Base-by-base conservation (phyloP, 164 flowering plant species). In the Piper longum region DNA sequence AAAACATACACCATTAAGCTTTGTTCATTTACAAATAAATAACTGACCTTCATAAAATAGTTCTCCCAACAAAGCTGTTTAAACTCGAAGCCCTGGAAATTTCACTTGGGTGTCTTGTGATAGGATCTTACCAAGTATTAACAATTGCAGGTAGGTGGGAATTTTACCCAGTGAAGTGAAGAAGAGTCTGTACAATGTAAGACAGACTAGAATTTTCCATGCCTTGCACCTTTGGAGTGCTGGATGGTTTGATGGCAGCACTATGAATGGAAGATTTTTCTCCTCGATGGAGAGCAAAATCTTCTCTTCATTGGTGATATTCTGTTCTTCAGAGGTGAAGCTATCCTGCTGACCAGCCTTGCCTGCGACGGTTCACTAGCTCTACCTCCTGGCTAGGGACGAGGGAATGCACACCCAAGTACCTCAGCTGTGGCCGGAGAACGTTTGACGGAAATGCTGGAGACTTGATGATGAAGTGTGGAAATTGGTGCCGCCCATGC, bases 401-500 rank as follows among this genome's bases (percentile, higher is more conserved):
- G 16, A 78, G 41, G 16, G 80, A 65, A 2, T 73, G 67, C 0
- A 80, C 68, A 58, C 1, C 36, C 36, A 69, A 78, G 71, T 26
- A 0, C 36, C 36, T 26, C 36, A 79, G 80, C 78, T 80, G 80
- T 13, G 79, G 36, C 36, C 36, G 1, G 36, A 26, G 36, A 26
- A 26, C 74, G 64, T 81, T 83, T 4, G 86, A 67, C 18, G 68
- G 66, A 6, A 83, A 68, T 0, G 75, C 59, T 1, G 96, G 91
- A 12, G 93, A 78, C 76, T 91, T 88, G 16, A 89, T 77, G 82
- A 85, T 69, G 75, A 92, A 89, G 74, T 85, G 87, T 39, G 87
- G 93, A 3, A 86, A 88, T 1, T 80, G 73, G 58, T 41, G 44
- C 17, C 70, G 83, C 40, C 57, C 70, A 9, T 62, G 69, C 65